Percentiles rank a stretch among this genome's conserved stretches.
Evolutionary conservation across 2,329 filamentous ascomycete genomes (phyloP).

Genomic region (Aspergillus alliaceus): DNA sequence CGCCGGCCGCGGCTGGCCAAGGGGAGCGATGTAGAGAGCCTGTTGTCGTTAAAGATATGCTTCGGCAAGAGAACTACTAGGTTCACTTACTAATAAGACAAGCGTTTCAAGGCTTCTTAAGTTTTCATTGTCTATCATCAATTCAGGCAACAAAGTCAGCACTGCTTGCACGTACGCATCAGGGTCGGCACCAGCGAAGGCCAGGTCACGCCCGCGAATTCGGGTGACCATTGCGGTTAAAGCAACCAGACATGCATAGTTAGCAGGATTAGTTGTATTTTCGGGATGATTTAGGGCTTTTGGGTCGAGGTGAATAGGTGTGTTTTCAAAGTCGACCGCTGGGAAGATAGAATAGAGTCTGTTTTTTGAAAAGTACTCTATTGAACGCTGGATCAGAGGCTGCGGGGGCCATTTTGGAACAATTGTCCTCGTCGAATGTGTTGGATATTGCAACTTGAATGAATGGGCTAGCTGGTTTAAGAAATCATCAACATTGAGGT

Average conservation of each 20-base stretch:
- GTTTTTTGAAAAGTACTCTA: conserved; percentile 20
- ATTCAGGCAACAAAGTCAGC: conserved; percentile 19
- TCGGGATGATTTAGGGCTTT: conserved; percentile 12
- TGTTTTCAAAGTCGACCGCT: conserved; percentile 14
- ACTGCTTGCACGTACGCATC: conserved; percentile 23
- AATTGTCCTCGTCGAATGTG: conserved; percentile 2
- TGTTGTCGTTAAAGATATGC: background rate
- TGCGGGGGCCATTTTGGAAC: conserved; percentile 18
- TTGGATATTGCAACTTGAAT: conserved; percentile 7
- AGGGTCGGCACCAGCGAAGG: conserved; percentile 20
- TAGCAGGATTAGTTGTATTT: conserved; percentile 8
- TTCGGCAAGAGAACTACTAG: no score
- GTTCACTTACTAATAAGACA: conserved; percentile 18
- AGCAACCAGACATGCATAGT: conserved; percentile 20
- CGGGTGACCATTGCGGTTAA: conserved; percentile 25
- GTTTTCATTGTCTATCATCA: conserved; percentile 21
- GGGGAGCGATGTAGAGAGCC: conserved; percentile 20
- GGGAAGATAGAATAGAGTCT: conserved; percentile 27
- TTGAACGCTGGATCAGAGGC: conserved; percentile 15
- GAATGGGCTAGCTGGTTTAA: conserved; percentile 13
- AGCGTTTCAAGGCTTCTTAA: conserved; percentile 20
- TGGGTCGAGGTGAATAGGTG: background rate
- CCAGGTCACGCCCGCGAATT: conserved; percentile 23
- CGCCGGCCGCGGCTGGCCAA: conserved; percentile 21
- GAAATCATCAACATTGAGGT: conserved; percentile 23